Conservation (phyloP, 208 protist genomes). For the Leishmania turanica region DNA sequence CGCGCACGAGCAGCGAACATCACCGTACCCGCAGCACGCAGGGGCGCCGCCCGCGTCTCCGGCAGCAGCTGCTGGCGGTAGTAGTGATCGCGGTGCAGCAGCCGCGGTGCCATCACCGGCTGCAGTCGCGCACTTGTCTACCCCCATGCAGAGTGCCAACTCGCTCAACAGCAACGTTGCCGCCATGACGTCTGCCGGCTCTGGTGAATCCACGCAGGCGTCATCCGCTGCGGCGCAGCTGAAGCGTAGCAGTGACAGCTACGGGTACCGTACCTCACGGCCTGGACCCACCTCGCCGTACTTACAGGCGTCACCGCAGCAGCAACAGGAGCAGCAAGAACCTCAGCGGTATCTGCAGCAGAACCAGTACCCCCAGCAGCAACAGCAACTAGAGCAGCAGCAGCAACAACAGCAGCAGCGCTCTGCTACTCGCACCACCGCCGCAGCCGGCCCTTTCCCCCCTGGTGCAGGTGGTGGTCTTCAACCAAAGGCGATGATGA, state of each 20-base stretch:
- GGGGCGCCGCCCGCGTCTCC: background rate
- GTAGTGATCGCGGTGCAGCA: background rate
- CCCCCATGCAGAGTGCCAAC: background rate
- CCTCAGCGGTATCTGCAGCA: conserved; percentile 7
- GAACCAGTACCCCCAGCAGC: conserved; percentile 4
- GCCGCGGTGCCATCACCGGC: background rate
- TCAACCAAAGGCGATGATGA: background rate
- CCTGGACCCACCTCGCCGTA: background rate
- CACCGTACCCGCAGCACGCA: background rate
- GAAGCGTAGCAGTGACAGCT: background rate
- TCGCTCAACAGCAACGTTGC: background rate
- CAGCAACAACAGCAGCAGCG: conserved; percentile 20
- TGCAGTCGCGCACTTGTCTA: background rate
- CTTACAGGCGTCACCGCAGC: conserved; percentile 5
- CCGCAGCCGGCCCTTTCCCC: background rate
- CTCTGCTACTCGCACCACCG: background rate
- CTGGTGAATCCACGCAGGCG: background rate
- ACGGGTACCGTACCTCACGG: background rate
- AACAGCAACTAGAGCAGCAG: conserved; percentile 21
- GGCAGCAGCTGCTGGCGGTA: background rate
- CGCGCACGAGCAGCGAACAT: background rate
- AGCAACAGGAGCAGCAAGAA: conserved; percentile 19
- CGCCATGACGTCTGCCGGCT: background rate
- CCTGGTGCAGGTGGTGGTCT: too few relatives aligned
- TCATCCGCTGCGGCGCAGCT: background rate